Base-by-base conservation (phyloP, 768 basidiomycete genomes). In the Boletus huronensis region DNA sequence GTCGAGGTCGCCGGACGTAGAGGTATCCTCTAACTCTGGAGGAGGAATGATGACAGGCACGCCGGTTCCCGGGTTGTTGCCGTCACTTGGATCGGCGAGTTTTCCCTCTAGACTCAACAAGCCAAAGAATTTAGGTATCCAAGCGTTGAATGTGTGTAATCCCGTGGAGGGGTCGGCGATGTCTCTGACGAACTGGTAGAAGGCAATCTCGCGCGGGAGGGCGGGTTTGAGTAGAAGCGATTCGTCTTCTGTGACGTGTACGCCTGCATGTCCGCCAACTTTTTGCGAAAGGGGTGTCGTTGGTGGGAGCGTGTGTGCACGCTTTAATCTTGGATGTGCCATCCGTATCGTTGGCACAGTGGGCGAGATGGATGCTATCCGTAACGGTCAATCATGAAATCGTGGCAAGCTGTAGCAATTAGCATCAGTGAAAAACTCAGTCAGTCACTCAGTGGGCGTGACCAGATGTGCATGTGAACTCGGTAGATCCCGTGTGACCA, bases 191-290 rank as follows among this genome's bases (percentile, higher is more conserved):
- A 69, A 58, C 53, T 84, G 79, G 70, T 95, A 96, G 68, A 94
- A 94, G 21, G 74, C 74, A 35, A 83, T 75, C 64, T 96, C 93
- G 35, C 73, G 69, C 0, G 77, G 77, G 11, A 84, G 72, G 16
- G 85, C 81, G 6, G 86, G 82, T 70, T 96, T 95, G 75, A 93
- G 85, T 40, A 96, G 71, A n/a, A 93, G 81, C 2, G 83, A 84
- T 14, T 82, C 84, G 61, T 90, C 87, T 57, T 84, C 85, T 5
- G 82, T 83, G 6, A 82, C 75, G 41, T 82, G 75, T n/a, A 95
- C 80, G 19, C 87, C 85, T 4, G 81, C 68, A 64, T 96, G 93
- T 0, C 93, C 93, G 19, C 88, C 91, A 47, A 95, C 91, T 72
- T 93, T 88, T 19, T 79, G 72, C 10, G 68, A 66, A 25, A 87